Base-by-base conservation (phyloP, 2,329 filamentous ascomycete genomes). In the Akanthomyces muscarius region DNA sequence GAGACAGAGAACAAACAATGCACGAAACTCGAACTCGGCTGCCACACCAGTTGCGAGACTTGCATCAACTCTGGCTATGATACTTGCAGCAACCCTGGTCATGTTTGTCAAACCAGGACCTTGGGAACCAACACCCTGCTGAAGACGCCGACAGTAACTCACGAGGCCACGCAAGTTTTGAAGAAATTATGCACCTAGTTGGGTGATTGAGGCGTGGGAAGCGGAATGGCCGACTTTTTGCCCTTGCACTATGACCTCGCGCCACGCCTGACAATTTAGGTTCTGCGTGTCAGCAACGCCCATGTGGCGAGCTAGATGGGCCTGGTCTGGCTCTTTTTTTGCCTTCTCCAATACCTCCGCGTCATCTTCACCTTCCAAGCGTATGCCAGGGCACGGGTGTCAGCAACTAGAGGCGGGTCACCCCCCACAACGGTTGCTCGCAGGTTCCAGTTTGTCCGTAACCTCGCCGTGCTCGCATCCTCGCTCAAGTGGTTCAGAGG, bases 391-490 rank as follows among this genome's bases (percentile, higher is more conserved):
- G 23, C 38, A 55, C 38, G 45, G 42, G 44, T 21, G 45, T 61
- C 57, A 53, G 57, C 48, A 61, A 61, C 33, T 61, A 61, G 57
- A 52, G 48, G 58, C 58, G 58, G 58, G 58, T 53, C 58, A 11
- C 28, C 38, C 58, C 41, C 58, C 36, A 45, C 54, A n/a, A 11
- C 7, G 7, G n/a, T 18, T 52, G 11, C 13, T 45, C n/a, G 13
- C 11, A 38, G 23, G 2, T 36, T 53, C 58, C 48, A 36, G 33
- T 53, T 61, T 42, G 47, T 14, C 23, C 28, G 58, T n/a, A 53
- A 61, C 25, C 54, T 21, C 21, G 28, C 6, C 6, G 28, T 4
- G 4, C 28, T 30, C 28, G 28, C 28, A 30, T 18, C 52, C 16
- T 30, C 56, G 30, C 6, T 50, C 33, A 36, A 6, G 33, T 36